Base-by-base conservation (phyloP, 768 basidiomycete genomes). In the Amanita rimosa region DNA sequence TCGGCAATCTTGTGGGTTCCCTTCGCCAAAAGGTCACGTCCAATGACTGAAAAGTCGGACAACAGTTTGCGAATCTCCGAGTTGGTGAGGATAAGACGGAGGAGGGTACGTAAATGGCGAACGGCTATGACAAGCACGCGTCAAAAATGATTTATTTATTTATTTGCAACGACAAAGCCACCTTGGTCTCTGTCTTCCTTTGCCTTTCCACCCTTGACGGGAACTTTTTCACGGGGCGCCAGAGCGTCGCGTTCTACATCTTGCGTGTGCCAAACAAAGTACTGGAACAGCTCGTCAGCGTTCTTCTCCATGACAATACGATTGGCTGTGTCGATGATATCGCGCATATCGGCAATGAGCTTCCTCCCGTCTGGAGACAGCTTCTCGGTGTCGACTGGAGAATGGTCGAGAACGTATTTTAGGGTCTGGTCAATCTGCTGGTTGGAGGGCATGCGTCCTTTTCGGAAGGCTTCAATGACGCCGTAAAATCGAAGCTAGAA, bases 51-150 rank as follows among this genome's bases (percentile, higher is more conserved):
- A 54, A 86, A 81, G 64, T 92, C 89, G 1, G 79, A 75, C 46
- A 94, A 65, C 24, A 96, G 80, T 62, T 96, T 95, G 58, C 92
- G 84, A 26, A 87, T 84, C 67, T 95, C 88, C 0, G 87, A 84
- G 68, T 99, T 99, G 60, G 94, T 95, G 53, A 92, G 72, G 58
- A 97, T 72, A 57, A 97, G 83, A 37, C 78, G 77, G 52, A 89
- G 71, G 41, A 99, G 76, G 0, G 92, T 93, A 54, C 93, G 88
- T 13, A 97, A 77, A 64, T 97, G 90, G 48, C 75, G 74, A 40
- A 86, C 78, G 17, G 91, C 91, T 86, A 52, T 6, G 2, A 33
- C 31, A 13, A 5, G 0, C 6, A 10, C 46, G 10, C 11, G 22
- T 44, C 3, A 53, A 21, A 6, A 42, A 47, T 42, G 38, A 13